phyloP scores from a whole-genome alignment of 2,329 filamentous ascomycete species.

The Colletotrichum lentis region DNA sequence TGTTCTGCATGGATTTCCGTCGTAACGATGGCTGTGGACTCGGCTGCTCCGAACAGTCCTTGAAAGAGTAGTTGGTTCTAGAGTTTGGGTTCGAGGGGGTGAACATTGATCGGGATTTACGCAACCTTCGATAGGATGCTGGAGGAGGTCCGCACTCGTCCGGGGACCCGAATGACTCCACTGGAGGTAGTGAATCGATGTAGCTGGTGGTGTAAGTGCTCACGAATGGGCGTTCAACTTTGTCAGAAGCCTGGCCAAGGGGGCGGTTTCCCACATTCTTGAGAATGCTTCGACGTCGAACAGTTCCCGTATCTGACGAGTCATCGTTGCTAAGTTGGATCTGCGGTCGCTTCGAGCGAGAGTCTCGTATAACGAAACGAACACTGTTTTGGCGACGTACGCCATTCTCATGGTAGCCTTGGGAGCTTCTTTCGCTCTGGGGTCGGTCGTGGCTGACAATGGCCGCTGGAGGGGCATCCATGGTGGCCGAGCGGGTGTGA shows the following conservation, averaged over 20 bases:
- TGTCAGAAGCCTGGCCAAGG: background rate
- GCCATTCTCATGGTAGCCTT: slow-evolving; percentile 28
- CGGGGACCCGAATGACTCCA: slow-evolving; percentile 41
- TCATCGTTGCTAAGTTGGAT: background rate
- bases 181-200: slow-evolving; percentile 26
- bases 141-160: slow-evolving; percentile 58
- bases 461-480: background rate
- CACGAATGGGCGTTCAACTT: background rate
- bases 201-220: slow-evolving; percentile 27
- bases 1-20: slow-evolving; percentile 15
- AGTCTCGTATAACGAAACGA: slow-evolving; percentile 55
- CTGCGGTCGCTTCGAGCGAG: slow-evolving; percentile 9
- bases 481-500: background rate
- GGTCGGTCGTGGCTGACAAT: slow-evolving; percentile 17
- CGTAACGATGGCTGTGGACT: background rate
- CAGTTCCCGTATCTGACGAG: slow-evolving; percentile 1
- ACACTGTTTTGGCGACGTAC: slow-evolving; percentile 62
- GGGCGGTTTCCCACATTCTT: slow-evolving; percentile 10
- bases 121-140: slow-evolving; percentile 59
- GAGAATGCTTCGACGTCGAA: slow-evolving; percentile 15
- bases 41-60: slow-evolving; percentile 2
- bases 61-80: slow-evolving; percentile 33
- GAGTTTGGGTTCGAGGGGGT: slow-evolving; percentile 43
- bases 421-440: slow-evolving; percentile 31
- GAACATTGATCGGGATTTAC: slow-evolving; percentile 66